Percentiles rank a stretch among this genome's conserved stretches.
Evolutionary conservation across 352 stramenopile species (phyloP).

Genomic region (Pythium insidiosum): DNA sequence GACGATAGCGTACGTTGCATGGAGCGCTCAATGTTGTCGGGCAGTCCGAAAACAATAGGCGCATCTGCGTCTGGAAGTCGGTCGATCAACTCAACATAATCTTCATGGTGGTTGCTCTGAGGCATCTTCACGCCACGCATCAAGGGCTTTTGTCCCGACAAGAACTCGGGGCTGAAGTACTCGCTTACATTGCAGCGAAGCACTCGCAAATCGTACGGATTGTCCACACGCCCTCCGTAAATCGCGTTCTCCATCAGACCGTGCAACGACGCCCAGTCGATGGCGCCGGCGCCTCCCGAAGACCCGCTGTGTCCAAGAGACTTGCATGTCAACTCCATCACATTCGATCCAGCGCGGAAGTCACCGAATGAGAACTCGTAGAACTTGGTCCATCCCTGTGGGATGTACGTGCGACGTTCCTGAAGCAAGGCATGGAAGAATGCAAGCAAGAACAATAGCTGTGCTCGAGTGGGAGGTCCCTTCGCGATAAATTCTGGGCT

Average conservation of each 20-base stretch:
- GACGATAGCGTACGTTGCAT: conserved; percentile 87
- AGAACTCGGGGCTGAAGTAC: conserved; percentile 83
- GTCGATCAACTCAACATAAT: conserved; percentile 68
- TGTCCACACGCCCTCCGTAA: conserved; percentile 93
- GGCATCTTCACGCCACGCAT: conserved; percentile 67
- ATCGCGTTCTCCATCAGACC: conserved; percentile 95
- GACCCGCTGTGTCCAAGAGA: conserved; percentile 6
- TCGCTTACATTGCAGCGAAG: conserved; percentile 80
- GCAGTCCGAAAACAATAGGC: conserved; percentile 86
- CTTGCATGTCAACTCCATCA: conserved; percentile 79
- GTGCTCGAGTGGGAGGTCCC: conserved; percentile 28
- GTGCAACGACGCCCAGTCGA: conserved; percentile 90
- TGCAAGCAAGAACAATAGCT: conserved; percentile 85
- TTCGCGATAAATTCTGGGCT: conserved; percentile 61
- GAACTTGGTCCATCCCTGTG: conserved; percentile 94
- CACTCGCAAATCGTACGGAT: conserved; percentile 89
- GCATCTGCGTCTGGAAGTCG: conserved; percentile 61
- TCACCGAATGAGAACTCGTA: conserved; percentile 96
- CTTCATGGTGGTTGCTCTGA: conserved; percentile 45
- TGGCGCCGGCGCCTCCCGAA: conserved; percentile 18
- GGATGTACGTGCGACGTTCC: conserved; percentile 89
- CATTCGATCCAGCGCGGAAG: conserved; percentile 87
- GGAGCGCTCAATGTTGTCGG: conserved; percentile 92
- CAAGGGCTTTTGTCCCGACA: conserved; percentile 53
- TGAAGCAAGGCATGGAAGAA: conserved; percentile 87